Evolutionary conservation across 768 basidiomycete genomes (phyloP).

Genomic region (Leccinum barrowsii): DNA sequence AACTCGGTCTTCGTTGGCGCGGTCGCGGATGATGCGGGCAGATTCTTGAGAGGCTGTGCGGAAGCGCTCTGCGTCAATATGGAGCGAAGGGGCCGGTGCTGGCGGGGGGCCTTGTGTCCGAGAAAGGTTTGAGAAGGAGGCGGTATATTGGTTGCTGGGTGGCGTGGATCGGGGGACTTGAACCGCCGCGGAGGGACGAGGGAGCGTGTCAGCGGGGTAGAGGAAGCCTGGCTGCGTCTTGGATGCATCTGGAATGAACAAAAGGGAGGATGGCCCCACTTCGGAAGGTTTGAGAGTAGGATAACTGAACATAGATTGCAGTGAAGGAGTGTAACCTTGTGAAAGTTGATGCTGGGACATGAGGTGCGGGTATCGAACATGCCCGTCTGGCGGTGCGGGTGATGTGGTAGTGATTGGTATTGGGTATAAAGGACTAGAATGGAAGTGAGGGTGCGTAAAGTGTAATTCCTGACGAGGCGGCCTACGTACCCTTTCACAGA

Average conservation of each 20-base stretch:
- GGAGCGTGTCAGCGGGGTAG: constrained; percentile 35
- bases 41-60: constrained; percentile 34
- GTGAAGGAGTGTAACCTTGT: constrained; percentile 75
- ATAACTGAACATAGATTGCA: constrained; percentile 69
- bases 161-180: constrained; percentile 9
- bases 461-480: constrained; percentile 1
- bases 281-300: constrained; percentile 32
- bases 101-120: constrained; percentile 23
- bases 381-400: constrained; percentile 46
- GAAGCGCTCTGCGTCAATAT: constrained; percentile 25
- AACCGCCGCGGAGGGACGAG: constrained; percentile 31
- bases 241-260: constrained; percentile 40
- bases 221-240: constrained; percentile 21
- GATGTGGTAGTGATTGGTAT: constrained; percentile 70
- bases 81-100: constrained; percentile 21
- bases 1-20: constrained; percentile 28
- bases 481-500: constrained; percentile 36
- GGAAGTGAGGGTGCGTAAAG: constrained; percentile 15
- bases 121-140: constrained; percentile 26
- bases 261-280: constrained; percentile 39
- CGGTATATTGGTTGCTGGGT: constrained; percentile 14
- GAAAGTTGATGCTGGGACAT: constrained; percentile 77
- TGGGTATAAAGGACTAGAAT: constrained; percentile 39
- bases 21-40: constrained; percentile 33
- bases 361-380: constrained; percentile 61